Percentiles rank a stretch among this genome's conserved stretches.
Evolutionary conservation across 1,139 yeast species (phyloP).

Genomic region (Diutina neorugosa): DNA sequence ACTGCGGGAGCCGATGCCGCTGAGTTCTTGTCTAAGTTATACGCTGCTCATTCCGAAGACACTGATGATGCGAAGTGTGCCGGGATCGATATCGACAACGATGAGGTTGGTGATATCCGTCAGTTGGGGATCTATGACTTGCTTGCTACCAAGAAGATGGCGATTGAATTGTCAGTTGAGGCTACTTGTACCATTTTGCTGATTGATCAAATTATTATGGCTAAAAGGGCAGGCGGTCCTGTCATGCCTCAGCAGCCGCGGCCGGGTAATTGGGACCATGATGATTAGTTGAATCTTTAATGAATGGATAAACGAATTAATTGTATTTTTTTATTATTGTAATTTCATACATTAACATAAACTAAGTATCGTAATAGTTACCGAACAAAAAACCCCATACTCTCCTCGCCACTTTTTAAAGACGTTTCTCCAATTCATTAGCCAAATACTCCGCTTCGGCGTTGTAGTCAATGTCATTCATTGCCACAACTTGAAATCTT

Average conservation of each 20-base stretch:
- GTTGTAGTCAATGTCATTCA: conserved; percentile 44
- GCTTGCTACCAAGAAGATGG: conserved; percentile 69
- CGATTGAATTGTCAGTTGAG: conserved; percentile 88
- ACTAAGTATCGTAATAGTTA: conserved; percentile 2
- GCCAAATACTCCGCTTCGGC: conserved; percentile 53
- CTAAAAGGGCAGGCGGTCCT: conserved; percentile 96
- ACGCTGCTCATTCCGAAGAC: conserved; percentile 61
- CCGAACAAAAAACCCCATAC: neutral
- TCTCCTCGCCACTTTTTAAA: conserved; percentile 7
- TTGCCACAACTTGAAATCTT: conserved; percentile 53
- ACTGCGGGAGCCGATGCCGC: conserved; percentile 90
- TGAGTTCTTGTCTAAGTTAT: conserved; percentile 74
- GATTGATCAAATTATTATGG: conserved; percentile 87
- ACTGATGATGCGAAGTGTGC: conserved; percentile 35
- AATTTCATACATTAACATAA: conserved; percentile 5
- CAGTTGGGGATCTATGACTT: conserved; percentile 68
- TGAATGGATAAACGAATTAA: neutral
- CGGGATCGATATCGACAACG: conserved; percentile 17
- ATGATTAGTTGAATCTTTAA: conserved; percentile 33
- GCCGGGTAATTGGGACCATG: conserved; percentile 98
- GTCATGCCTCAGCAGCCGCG: conserved; percentile 77
- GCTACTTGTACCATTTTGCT: conserved; percentile 87
- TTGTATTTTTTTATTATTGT: neutral
- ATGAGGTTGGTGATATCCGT: conserved; percentile 43
- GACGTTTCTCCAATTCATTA: conserved; percentile 32